Percentiles rank a stretch among this genome's conserved stretches.
Conservation (phyloP, 257 asterid genomes). For the Rubia yunnanensis region DNA sequence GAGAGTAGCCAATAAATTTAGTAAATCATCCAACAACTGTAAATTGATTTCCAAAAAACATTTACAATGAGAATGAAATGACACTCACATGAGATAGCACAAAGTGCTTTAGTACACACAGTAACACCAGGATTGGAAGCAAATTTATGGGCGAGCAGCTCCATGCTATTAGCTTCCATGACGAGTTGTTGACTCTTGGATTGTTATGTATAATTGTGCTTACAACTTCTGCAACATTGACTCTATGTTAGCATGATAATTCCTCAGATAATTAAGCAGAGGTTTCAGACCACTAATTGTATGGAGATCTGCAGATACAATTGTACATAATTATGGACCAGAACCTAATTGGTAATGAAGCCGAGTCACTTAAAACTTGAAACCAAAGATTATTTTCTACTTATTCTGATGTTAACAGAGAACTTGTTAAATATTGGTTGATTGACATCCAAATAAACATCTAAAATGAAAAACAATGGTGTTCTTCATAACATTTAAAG, state of each 20-base stretch:
- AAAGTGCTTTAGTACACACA: constrained; percentile 71
- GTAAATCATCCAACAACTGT: not conserved
- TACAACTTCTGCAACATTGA: constrained; percentile 90
- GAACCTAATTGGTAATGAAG: not conserved
- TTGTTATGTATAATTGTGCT: constrained; percentile 88
- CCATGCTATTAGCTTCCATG: constrained; percentile 80
- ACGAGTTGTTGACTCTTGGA: constrained; percentile 81
- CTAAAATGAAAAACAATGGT: no score
- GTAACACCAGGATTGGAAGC: constrained; percentile 65
- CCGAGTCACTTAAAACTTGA: not conserved
- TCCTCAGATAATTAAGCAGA: no score
- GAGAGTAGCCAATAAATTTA: constrained; percentile 8
- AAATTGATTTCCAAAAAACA: no score
- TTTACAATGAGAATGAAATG: not conserved
- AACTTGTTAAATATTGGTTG: not conserved
- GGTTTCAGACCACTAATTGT: no score
- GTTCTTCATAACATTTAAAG: no score
- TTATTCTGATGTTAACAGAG: no score
- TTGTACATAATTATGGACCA: no score
- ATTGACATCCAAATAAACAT: no score
- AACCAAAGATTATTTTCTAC: no score
- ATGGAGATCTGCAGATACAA: no score
- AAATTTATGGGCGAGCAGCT: constrained; percentile 55
- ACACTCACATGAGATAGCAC: constrained; percentile 77
- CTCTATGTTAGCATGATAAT: constrained; percentile 75